Base-by-base conservation (phyloP, 169 alveolate genomes). In the Plasmodium gaboni region DNA sequence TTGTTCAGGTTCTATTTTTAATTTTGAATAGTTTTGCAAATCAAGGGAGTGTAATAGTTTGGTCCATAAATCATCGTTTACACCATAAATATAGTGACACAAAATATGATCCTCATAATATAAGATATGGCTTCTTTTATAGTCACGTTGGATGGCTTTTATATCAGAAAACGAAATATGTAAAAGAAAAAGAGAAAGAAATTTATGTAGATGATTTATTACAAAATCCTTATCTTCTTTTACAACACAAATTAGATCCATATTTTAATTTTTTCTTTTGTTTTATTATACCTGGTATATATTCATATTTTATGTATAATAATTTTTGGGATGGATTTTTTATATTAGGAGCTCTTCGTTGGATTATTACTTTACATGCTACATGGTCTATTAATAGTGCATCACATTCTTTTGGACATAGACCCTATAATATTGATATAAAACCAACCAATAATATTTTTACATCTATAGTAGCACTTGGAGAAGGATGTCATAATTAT, bases 401-500 rank as follows among this genome's bases (percentile, higher is more conserved):
- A 9, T 95, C 96, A 28, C 97, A 95, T 80, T 74, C 95, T 28
- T 94, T 94, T 93, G 97, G 97, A 8, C 94, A 92, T 87, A 88
- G 97, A 70, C 83, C 87, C 17, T 93, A 76, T 61, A 86, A 89
- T 73, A 60, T 42, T 73, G 88, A 76, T 48, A 91, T 89, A 64
- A 91, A 74, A 65, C 91, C 94, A 7, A 65, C 92, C 44, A 90
- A 89, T 61, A 93, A 86, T 69, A 80, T 93, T 22, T 91, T 93
- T 88, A 95, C 96, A 32, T 83, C 97, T 10, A 71, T 94, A 65
- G 92, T 94, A 44, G 96, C 98, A 48, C 78, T 94, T 42, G 98
- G 98, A 24, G 98, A 96, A 73, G 98, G 98, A 73, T 94, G 96
- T 95, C 98, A 96, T 89, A 94, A 94, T 89, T 96, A 96, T 96